phyloP scores from a whole-genome alignment of 345 rosid species.

The Boechera divaricarpa region DNA sequence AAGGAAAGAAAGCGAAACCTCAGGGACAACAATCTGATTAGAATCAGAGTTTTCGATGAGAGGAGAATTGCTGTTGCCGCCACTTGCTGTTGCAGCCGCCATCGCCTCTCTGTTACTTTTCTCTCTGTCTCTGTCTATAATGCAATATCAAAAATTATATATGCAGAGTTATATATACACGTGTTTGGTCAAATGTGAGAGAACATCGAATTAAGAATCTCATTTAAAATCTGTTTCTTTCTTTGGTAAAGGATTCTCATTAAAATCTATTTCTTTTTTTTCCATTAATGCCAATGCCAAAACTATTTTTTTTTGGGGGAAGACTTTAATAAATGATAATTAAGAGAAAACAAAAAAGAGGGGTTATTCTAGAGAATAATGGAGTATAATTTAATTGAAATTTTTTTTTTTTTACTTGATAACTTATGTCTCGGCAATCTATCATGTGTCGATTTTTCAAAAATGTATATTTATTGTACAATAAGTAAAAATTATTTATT shows the following conservation, averaged over 20 bases:
- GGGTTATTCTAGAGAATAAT: no score
- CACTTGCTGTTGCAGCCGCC: constrained; percentile 48
- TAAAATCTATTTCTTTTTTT: neutral
- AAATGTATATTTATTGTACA: neutral
- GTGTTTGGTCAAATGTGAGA: constrained; percentile 11
- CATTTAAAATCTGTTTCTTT: neutral
- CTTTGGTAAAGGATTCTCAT: no score
- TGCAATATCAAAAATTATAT: neutral
- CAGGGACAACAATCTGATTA: constrained; percentile 75
- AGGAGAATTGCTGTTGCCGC: constrained; percentile 51
- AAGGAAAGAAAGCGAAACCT: constrained; percentile 47
- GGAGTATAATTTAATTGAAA: no score
- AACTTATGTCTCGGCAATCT: neutral
- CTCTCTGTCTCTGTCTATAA: neutral
- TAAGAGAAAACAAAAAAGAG: no score
- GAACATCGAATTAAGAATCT: neutral
- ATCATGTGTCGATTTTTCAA: neutral
- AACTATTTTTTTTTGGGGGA: neutral
- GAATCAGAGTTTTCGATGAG: constrained; percentile 54
- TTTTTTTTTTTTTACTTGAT: no score
- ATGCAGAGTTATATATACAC: neutral
- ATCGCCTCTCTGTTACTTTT: constrained; percentile 16
- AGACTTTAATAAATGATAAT: neutral
- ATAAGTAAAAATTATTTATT: neutral
- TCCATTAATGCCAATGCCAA: constrained; percentile 4